Evolutionary conservation across 108 stramenopile genomes (phyloP).

Genomic region (Aurantiochytrium sp.): DNA sequence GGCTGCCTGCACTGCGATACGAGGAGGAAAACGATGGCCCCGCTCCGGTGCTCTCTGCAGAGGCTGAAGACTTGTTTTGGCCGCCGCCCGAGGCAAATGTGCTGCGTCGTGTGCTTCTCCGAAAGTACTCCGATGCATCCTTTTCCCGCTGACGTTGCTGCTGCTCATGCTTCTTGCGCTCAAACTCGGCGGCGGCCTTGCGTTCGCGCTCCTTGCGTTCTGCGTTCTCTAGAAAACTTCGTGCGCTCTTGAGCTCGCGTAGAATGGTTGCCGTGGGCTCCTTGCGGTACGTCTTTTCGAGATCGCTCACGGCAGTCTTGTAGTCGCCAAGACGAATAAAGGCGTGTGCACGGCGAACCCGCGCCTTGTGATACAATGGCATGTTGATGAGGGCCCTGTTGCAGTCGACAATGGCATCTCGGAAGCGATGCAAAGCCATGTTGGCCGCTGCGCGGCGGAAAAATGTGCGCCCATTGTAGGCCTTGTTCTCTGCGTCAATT

Average conservation of each 20-base stretch:
- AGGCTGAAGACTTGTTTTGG: not conserved
- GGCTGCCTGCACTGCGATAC: too few species aligned
- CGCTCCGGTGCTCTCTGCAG: too few species aligned
- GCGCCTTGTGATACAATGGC: not conserved
- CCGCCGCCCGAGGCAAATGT: not conserved
- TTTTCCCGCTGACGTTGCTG: not conserved
- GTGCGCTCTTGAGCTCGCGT: not conserved
- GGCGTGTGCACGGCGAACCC: not conserved
- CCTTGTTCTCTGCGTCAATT: not conserved
- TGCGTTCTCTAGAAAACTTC: not conserved
- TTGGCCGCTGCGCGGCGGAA: not conserved
- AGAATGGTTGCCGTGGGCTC: not conserved
- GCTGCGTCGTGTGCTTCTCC: not conserved
- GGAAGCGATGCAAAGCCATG: not conserved
- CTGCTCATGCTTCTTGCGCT: not conserved
- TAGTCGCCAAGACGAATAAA: conserved; percentile 3
- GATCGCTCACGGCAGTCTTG: not conserved
- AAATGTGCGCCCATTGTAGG: not conserved
- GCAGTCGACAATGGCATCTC: not conserved
- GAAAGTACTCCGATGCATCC: not conserved
- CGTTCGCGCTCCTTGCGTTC: not conserved
- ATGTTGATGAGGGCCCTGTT: not conserved
- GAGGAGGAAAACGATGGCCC: too few species aligned
- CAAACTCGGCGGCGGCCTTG: not conserved
- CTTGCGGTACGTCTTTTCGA: not conserved